These are phyloP conservation scores for Thielaviopsis punctulata DNA, from an alignment of 2,329 filamentous ascomycete species.

Conservation along the genomic window DNA sequence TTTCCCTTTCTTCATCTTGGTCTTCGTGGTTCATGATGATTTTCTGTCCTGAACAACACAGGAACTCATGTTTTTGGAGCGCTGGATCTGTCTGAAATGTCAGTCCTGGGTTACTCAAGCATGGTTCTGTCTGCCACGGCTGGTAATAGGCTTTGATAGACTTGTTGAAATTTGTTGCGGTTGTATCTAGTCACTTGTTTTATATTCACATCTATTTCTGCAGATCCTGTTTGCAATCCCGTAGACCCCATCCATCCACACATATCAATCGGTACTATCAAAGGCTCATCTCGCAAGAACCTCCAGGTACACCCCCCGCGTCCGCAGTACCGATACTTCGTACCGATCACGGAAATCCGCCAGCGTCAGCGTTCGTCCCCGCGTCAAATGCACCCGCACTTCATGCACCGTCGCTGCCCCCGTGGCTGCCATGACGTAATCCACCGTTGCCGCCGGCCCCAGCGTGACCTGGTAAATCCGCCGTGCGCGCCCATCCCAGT, in stretches of 20 bases:
- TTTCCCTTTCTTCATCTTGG: neutral
- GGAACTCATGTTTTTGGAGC: neutral
- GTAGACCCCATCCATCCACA: neutral
- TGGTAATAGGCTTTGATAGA: conserved; percentile 1
- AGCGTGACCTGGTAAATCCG: neutral
- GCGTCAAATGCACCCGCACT: neutral
- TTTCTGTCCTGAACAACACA: neutral
- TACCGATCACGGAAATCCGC: neutral
- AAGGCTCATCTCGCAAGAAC: neutral
- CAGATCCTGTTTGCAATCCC: neutral
- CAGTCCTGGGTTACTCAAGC: neutral
- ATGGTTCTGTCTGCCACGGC: neutral
- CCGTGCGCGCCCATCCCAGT: neutral
- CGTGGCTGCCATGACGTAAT: conserved; percentile 1
- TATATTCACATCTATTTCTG: neutral
- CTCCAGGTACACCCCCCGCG: conserved; percentile 1
- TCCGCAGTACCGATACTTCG: conserved; percentile 1
- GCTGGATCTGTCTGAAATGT: neutral
- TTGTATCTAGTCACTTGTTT: neutral
- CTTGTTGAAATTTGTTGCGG: neutral
- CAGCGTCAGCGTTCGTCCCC: neutral
- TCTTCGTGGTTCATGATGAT: neutral
- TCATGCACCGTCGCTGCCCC: neutral
- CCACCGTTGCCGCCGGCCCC: neutral
- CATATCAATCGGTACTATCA: no score